Evolutionary conservation across 169 alveolate species (phyloP), one percentile per base, ranked within the genome.

Genomic region (Cryptosporidium andersoni): DNA sequence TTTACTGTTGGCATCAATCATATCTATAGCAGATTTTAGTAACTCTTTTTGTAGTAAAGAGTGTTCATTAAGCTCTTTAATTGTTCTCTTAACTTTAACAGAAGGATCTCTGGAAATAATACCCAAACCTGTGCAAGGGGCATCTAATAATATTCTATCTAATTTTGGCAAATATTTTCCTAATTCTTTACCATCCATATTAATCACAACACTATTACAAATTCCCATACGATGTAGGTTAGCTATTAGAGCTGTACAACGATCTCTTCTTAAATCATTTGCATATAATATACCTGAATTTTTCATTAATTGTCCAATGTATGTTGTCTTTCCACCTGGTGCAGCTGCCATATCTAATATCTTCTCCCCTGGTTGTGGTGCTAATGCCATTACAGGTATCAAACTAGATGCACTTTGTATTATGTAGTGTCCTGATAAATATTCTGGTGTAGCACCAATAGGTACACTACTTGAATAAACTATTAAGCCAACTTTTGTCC

Each of bases 321-420:
- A 97, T 11, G 99, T 95, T 1, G 98, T 95, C 90, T 97, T 97
- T 1, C 99, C 99, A 51, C 99, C 99, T 2, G 99, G 99, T 34
- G 99, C 98, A 43, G 99, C 99, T 60, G 98, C 95, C 96, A 97
- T 92, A 90, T 97, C 99, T 25, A 97, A 92, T 12, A 96, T 89
- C 82, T 92, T 93, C 65, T 97, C 99, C 14, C 95, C 93, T 12
- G 95, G 96, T 66, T 94, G 90, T 6, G 98, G 98, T 36, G 92
- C 94, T 48, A 96, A 90, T 3, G 99, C 98, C 85, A 96, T 90
- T 6, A 96, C 98, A 16, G 99, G 99, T 12, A 96, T 92, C 56
- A 96, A 93, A 52, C 98, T 94, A 34, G 98, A 93, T 12, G 99
- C 97, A 51, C 97, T 93, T 85, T 97, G 97, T 47, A 96, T 91